Evolutionary conservation across 805 yeast species (phyloP).

Genomic region (Cyberlindnera nakhonratchasimensis): DNA sequence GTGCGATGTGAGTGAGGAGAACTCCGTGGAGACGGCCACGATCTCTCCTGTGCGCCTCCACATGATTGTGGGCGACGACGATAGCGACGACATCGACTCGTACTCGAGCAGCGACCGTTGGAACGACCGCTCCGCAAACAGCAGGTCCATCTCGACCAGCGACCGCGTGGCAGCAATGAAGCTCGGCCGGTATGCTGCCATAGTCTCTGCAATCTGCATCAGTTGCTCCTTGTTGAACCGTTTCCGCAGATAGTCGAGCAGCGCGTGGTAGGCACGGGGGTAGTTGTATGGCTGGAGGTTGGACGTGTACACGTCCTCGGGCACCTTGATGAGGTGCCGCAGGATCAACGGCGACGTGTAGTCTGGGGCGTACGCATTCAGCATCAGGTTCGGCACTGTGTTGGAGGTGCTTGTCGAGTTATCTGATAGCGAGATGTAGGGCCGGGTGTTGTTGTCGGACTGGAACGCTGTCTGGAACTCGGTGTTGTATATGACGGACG

Average conservation of each 20-base stretch:
- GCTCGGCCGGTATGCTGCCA: conserved; percentile 61
- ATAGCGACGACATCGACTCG: conserved; percentile 45
- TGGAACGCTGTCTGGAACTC: conserved; percentile 30
- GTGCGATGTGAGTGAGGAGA: conserved; percentile 66
- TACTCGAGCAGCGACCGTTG: conserved; percentile 57
- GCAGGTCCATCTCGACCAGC: conserved; percentile 65
- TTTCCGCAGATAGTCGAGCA: conserved; percentile 68
- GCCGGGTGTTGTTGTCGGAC: conserved; percentile 28
- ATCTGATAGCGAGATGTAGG: conserved; percentile 28
- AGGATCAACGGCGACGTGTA: conserved; percentile 57
- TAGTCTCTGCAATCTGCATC: conserved; percentile 49
- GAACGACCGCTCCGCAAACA: conserved; percentile 56
- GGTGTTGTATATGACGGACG: conserved; percentile 22
- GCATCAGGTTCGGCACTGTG: conserved; percentile 14
- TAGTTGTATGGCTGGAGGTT: conserved; percentile 84
- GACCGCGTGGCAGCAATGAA: conserved; percentile 75
- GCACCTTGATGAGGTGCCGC: conserved; percentile 57
- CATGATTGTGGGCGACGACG: conserved; percentile 75
- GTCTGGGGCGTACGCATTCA: conserved; percentile 28
- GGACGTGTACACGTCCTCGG: conserved; percentile 77
- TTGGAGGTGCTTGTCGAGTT: conserved; percentile 19
- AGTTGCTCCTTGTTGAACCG: conserved; percentile 71
- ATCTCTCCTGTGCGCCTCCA: conserved; percentile 89
- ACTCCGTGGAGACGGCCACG: conserved; percentile 72
- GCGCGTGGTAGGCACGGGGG: conserved; percentile 86